Evolutionary conservation across 495 filamentous ascomycete species (phyloP).

Genomic region (Penicillium samsonianum): DNA sequence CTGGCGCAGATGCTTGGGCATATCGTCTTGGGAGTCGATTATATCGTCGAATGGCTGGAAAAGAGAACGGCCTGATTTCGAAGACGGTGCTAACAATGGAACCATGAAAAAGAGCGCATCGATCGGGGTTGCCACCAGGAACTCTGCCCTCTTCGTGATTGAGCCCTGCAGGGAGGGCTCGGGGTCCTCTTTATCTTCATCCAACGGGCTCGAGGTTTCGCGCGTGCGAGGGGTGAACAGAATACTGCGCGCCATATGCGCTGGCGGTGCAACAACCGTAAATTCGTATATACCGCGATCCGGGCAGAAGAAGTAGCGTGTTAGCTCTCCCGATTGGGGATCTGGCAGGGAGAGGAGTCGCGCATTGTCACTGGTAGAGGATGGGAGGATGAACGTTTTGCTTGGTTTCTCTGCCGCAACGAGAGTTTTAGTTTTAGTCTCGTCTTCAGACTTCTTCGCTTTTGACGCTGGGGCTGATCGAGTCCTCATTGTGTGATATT

Average conservation of each 20-base stretch:
- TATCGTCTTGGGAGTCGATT: slow-evolving; percentile 63
- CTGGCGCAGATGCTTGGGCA: slow-evolving; percentile 56
- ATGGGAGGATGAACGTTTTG: slow-evolving; percentile 80
- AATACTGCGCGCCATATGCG: slow-evolving; percentile 36
- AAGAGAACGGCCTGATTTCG: slow-evolving; percentile 46
- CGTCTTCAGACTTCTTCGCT: slow-evolving; percentile 12
- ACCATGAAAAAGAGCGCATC: slow-evolving; percentile 85
- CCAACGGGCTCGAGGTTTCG: slow-evolving; percentile 9
- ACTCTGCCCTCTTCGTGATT: slow-evolving; percentile 60
- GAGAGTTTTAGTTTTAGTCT: slow-evolving; percentile 19
- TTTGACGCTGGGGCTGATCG: slow-evolving; percentile 35
- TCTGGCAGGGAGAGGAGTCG: slow-evolving; percentile 77
- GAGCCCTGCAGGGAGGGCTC: slow-evolving; percentile 17
- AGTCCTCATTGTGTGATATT: slow-evolving; percentile 24
- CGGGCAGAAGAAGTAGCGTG: slow-evolving; percentile 80
- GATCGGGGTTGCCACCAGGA: slow-evolving; percentile 80
- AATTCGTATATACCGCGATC: slow-evolving; percentile 82
- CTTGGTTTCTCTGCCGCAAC: slow-evolving; percentile 48
- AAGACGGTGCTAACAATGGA: slow-evolving; percentile 56
- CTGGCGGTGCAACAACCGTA: slow-evolving; percentile 67
- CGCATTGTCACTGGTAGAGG: slow-evolving; percentile 58
- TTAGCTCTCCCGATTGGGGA: slow-evolving; percentile 64
- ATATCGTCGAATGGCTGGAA: slow-evolving; percentile 83
- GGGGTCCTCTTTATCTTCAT: slow-evolving; percentile 14
- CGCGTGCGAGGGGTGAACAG: slow-evolving; percentile 29